Percentiles rank a stretch among this genome's conserved stretches.
phyloP scores from a whole-genome alignment of 257 asterid species.

The Agastache rugosa region DNA sequence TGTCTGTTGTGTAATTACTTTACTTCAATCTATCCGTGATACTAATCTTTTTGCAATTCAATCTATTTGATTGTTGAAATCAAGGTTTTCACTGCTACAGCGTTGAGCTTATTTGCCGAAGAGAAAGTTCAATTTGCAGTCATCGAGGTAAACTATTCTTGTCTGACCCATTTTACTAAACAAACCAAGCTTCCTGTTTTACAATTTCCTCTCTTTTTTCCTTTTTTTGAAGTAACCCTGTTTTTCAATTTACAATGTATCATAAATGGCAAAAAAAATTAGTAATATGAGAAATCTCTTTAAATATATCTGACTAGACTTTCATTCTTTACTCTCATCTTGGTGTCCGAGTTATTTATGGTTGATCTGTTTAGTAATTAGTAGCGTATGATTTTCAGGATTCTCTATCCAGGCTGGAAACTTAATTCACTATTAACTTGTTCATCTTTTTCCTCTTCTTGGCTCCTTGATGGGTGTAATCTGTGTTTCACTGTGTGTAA shows the following conservation, averaged over 20 bases:
- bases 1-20: constrained; percentile 15
- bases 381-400: constrained; percentile 10
- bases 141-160: constrained; percentile 66
- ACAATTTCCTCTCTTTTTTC: neutral
- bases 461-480: constrained; percentile 13
- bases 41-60: constrained; percentile 10
- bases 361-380: neutral
- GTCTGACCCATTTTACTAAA: constrained; percentile 23
- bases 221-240: neutral
- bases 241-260: constrained; percentile 11
- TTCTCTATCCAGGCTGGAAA: constrained; percentile 1
- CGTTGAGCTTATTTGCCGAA: constrained; percentile 85
- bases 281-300: constrained; percentile 6
- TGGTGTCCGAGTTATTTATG: neutral
- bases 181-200: constrained; percentile 23
- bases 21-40: constrained; percentile 18
- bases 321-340: constrained; percentile 15
- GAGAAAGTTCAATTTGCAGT: constrained; percentile 88
- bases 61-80: constrained; percentile 25
- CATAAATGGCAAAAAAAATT: neutral
- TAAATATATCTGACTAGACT: constrained; percentile 11
- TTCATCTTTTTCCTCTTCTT: constrained; percentile 6
- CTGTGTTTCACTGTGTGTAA: neutral
- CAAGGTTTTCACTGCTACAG: constrained; percentile 90
- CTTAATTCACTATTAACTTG: neutral